phyloP scores from a whole-genome alignment of 129 eudicot species.

The Tanacetum coccineum region DNA sequence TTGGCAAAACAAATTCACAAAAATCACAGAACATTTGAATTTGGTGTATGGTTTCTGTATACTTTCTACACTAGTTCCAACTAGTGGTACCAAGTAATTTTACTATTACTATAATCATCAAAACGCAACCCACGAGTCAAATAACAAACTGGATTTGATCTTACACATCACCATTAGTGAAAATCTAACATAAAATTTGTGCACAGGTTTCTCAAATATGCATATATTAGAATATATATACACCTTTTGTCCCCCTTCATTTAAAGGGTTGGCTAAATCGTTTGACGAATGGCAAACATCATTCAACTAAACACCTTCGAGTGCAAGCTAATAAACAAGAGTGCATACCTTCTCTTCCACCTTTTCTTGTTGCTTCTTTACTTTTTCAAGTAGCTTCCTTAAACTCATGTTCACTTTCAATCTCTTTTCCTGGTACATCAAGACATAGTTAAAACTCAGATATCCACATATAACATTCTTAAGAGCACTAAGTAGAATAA shows the following conservation, averaged over 20 bases:
- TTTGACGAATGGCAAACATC: no score
- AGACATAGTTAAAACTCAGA: conserved; percentile 12
- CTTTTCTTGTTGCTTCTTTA: conserved; percentile 89
- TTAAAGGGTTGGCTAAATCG: no score
- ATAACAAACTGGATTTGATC: no score
- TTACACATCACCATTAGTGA: no score
- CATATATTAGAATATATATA: no score
- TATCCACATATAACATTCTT: not conserved
- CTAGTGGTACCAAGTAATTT: no score
- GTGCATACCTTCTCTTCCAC: conserved; percentile 74
- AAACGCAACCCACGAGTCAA: no score
- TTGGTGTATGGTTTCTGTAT: not conserved
- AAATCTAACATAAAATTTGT: no score
- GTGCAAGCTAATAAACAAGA: conserved; percentile 8
- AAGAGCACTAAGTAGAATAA: not conserved
- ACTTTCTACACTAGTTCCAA: not conserved
- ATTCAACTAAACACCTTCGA: not conserved
- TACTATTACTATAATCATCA: no score
- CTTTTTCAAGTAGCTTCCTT: conserved; percentile 76
- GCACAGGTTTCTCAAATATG: no score
- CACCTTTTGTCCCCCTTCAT: no score
- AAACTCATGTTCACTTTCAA: conserved; percentile 84
- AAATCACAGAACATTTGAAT: not conserved
- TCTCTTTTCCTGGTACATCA: conserved; percentile 72
- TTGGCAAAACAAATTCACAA: not conserved